Percentiles rank a stretch among this genome's conserved stretches.
Evolutionary conservation across 106 monocot genomes (phyloP).

Genomic region (Chionographis japonica): DNA sequence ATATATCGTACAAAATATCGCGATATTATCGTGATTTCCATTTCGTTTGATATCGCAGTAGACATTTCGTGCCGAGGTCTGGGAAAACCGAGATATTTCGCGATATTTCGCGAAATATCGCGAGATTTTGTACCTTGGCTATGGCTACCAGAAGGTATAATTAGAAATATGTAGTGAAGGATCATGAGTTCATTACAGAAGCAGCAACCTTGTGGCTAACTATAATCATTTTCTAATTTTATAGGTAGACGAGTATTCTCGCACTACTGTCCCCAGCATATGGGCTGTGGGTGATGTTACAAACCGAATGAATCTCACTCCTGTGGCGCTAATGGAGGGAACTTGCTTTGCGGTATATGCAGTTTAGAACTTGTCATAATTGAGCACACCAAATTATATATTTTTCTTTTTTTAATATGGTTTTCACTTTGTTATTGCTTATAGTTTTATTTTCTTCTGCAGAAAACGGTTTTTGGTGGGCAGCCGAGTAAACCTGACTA

Average conservation of each 20-base stretch:
- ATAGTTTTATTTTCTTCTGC: conserved; percentile 20
- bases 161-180: background rate
- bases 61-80: too few relatives aligned
- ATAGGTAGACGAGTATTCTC: conserved; percentile 98
- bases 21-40: too few relatives aligned
- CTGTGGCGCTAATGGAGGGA: conserved; percentile 98
- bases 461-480: conserved; percentile 99
- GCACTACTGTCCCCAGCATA: conserved; percentile 78
- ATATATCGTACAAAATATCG: too few relatives aligned
- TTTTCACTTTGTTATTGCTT: background rate
- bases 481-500: conserved; percentile 92
- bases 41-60: too few relatives aligned
- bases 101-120: too few relatives aligned
- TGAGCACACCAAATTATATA: background rate
- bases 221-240: conserved; percentile 8
- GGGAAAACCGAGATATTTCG: too few relatives aligned
- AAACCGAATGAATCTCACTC: conserved; percentile 97
- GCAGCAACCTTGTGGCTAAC: background rate
- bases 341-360: conserved; percentile 88
- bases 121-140: too few relatives aligned
- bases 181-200: background rate
- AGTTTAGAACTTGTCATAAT: background rate
- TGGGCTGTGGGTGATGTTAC: conserved; percentile 99
- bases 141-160: background rate
- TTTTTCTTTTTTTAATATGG: background rate